Evolutionary conservation across 306 rosid genomes (phyloP), one percentile per base, ranked within the genome.

Genomic region (Malus fusca): DNA sequence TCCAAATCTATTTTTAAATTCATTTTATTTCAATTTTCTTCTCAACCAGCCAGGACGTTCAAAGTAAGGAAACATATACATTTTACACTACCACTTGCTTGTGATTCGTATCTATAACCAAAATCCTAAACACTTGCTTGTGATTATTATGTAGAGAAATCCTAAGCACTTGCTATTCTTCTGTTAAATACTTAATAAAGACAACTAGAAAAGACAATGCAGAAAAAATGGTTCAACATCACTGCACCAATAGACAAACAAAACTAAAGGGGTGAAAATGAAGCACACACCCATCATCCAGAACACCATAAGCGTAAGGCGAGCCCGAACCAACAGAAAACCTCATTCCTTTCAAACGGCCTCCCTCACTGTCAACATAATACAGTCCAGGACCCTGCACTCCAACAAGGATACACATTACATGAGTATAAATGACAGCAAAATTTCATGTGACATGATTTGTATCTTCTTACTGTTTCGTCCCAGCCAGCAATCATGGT

Each of bases 401-500:
- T 62, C 46, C 33, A 68, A 59, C 71, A 26, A 33, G 44, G 62
- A 71, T 30, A 30, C 66, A 77, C 40, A 51, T 37, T 42, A 28
- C 19, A 18, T 23, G 43, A 83, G 5, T 35, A 62, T 18, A 53
- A 69, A 21, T 23, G 43, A 31, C 28, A 40, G 40, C 17, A 23
- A 23, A 40, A 17, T 2, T 9, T 42, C 11, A 44, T 30, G 42
- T 13, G 40, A 14, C 5, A 8, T 6, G 37, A 51, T 67, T 55
- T n/a, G 10, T 11, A 51, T 73, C 33, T 46, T 31, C 67, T 42
- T 95, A 95, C 98, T 84, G 96, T 95, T 73, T 92, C 99, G 75
- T 92, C 97, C 98, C 98, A 95, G 79, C 98, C 98, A 66, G 98
- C 98, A 44, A 92, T 95, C 98, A 95, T 95, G 83, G 97, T 95